Percentiles rank a stretch among this genome's conserved stretches.
Evolutionary conservation across 345 rosid genomes (phyloP).

Genomic region (Eucalyptus cladocalyx): DNA sequence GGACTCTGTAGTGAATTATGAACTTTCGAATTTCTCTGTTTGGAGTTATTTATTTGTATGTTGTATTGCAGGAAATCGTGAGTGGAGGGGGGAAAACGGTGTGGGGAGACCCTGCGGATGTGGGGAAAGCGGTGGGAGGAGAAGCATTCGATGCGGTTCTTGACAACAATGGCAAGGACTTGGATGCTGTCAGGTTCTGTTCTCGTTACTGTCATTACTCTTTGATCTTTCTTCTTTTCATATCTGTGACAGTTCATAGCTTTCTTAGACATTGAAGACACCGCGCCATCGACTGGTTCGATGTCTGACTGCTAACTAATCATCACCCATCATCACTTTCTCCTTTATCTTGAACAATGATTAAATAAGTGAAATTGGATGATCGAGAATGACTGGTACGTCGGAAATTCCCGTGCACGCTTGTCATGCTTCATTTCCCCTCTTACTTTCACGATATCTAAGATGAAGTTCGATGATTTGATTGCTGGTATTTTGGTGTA

Average conservation of each 20-base stretch:
- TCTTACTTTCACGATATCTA: background rate
- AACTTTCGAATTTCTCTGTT: background rate
- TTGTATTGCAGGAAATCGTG: constrained; percentile 55
- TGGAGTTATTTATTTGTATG: background rate
- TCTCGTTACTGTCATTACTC: background rate
- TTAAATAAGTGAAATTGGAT: background rate
- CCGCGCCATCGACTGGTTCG: fast-evolving
- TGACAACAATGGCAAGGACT: constrained; percentile 92
- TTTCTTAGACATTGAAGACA: background rate
- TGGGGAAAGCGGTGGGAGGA: constrained; percentile 55
- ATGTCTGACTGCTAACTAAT: fast-evolving
- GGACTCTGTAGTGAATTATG: background rate
- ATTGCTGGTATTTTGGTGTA: background rate
- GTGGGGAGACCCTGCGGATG: constrained; percentile 84
- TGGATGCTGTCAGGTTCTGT: constrained; percentile 67
- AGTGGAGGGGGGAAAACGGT: constrained; percentile 77
- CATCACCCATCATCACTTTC: background rate
- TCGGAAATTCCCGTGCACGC: fast-evolving
- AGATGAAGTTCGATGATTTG: background rate
- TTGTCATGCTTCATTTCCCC: background rate
- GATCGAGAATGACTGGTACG: fast-evolving
- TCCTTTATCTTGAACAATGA: background rate
- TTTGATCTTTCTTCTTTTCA: background rate
- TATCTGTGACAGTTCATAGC: background rate
- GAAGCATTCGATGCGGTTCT: constrained; percentile 74